Evolutionary conservation across 257 asterid species (phyloP).

Genomic region (Rauvolfia tetraphylla): DNA sequence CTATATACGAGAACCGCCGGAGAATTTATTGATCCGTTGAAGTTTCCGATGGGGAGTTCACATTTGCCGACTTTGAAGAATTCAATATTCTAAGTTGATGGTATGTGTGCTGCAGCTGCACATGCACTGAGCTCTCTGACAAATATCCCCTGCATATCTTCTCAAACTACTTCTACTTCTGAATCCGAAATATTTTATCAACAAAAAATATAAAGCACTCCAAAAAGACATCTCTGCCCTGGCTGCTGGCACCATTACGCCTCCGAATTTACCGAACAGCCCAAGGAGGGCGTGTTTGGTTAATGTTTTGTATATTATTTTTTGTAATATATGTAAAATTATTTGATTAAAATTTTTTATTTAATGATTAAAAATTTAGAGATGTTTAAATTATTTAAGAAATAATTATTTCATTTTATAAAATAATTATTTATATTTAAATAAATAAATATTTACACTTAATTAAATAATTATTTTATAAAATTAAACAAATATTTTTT

Average conservation of each 20-base stretch:
- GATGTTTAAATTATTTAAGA: too few relatives aligned
- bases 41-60: constrained; percentile 6
- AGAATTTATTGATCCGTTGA: neutral
- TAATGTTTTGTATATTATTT: too few relatives aligned
- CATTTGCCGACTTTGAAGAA: constrained; percentile 22
- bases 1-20: neutral
- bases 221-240: neutral
- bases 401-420: too few relatives aligned
- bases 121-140: constrained; percentile 28
- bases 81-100: neutral
- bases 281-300: neutral
- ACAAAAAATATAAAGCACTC: neutral
- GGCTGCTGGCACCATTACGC: neutral
- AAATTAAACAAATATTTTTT: too few relatives aligned
- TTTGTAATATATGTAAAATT: too few relatives aligned
- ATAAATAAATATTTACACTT: too few relatives aligned
- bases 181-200: constrained; percentile 16
- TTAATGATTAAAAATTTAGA: too few relatives aligned
- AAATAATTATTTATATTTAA: too few relatives aligned
- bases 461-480: too few relatives aligned
- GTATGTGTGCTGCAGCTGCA: constrained; percentile 15
- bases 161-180: constrained; percentile 21
- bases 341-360: too few relatives aligned
- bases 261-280: neutral
- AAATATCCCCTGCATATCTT: constrained; percentile 45